Evolutionary conservation across 345 rosid species (phyloP), one percentile per base, ranked within the genome.

Genomic region (Populus tremula): DNA sequence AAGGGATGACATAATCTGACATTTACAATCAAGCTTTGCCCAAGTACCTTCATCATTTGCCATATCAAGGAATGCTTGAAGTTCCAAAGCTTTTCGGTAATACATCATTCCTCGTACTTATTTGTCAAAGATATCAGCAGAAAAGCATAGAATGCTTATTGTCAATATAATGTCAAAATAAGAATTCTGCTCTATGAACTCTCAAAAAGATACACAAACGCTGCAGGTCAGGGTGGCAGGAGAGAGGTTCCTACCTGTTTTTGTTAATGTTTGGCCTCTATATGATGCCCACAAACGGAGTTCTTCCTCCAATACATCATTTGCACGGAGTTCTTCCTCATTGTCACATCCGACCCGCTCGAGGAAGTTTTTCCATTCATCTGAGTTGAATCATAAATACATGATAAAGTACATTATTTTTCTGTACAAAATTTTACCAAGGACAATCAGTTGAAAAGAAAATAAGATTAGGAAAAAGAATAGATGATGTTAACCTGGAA

Each of bases 21-120:
- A 73, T 29, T 53, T 56, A 13, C 17, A 54, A 56, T 49, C 59
- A 25, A 83, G 47, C 75, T 61, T n/a, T 84, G 17, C 36, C 73
- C 53, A 47, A 14, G 53, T 68, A 93, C 99, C 99, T 90, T 96
- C 99, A 79, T 92, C 91, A 79, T 84, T 87, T 79, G 98, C 99
- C 99, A 96, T 96, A 83, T 96, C 99, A 82, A 96, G 97, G 85
- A 96, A 96, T 73, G 99, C 95, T 86, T 96, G 99, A 78, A 96
- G 97, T 86, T 96, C 98, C 95, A 96, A 89, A 38, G 99, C 99
- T 87, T 89, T 92, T 45, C 98, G 90, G 81, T 88, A 90, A 84
- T 96, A 96, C 99, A 96, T 96, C 98, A 96, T 96, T 69, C 98
- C 99, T 86, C 99, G 69, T 41, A 74, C 77, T 74, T 62, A 71